phyloP scores from a whole-genome alignment of 1,139 yeast genomes.

The Eremothecium sinecaudum region DNA sequence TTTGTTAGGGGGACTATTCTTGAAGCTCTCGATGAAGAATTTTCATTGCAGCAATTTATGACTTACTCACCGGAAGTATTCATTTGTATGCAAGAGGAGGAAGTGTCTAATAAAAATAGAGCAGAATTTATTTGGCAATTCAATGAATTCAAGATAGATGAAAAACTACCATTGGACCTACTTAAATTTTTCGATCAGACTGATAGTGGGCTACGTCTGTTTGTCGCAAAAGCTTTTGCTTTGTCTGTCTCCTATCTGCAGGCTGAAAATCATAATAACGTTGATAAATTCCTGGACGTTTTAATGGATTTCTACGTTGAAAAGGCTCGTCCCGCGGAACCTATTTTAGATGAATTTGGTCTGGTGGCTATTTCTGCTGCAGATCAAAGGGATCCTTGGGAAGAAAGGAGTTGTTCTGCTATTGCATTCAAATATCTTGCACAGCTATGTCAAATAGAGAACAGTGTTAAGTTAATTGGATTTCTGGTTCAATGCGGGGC shows the following conservation, averaged over 20 bases:
- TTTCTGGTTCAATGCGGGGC: conserved; percentile 56
- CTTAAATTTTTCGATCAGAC: conserved; percentile 41
- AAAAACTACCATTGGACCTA: conserved; percentile 39
- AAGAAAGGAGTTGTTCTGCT: conserved; percentile 74
- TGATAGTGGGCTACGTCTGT: conserved; percentile 58
- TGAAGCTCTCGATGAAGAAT: conserved; percentile 80
- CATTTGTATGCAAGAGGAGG: conserved; percentile 71
- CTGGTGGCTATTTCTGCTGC: conserved; percentile 55
- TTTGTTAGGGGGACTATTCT: conserved; percentile 72
- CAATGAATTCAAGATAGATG: conserved; percentile 44
- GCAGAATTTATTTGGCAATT: conserved; percentile 86
- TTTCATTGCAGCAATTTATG: conserved; percentile 54
- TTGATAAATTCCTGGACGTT: conserved; percentile 34
- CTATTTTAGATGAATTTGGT: conserved; percentile 70
- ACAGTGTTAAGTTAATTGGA: conserved; percentile 44
- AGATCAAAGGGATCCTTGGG: conserved; percentile 70
- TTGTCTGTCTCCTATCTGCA: conserved; percentile 36
- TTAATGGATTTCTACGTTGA: conserved; percentile 48
- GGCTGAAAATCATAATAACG: conserved; percentile 24
- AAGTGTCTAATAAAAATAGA: conserved; percentile 48
- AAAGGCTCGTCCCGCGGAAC: conserved; percentile 67
- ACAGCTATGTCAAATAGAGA: conserved; percentile 34
- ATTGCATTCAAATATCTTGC: conserved; percentile 53
- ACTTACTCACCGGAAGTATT: conserved; percentile 60
- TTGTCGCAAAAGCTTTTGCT: conserved; percentile 57